Base-by-base conservation (phyloP, 2,329 filamentous ascomycete genomes). In the Talaromyces pinophilus region DNA sequence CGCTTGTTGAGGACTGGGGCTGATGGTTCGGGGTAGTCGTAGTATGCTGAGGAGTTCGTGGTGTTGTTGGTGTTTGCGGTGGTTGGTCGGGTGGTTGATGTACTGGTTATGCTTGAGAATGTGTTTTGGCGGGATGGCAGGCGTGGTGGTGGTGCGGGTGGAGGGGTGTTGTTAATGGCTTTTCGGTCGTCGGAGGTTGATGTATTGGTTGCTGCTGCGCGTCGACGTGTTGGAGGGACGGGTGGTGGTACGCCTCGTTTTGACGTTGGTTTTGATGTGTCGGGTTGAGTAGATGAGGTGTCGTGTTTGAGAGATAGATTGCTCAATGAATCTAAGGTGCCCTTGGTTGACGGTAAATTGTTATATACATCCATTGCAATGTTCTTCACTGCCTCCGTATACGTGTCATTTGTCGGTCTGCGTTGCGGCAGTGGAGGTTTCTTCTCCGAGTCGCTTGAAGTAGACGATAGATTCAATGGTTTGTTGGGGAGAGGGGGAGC, bases 1-100 rank as follows among this genome's bases (percentile, higher is more conserved):
- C 82, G 81, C 65, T 82, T 83, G 62, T 79, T 83, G 3, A 78
- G 77, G 2, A 80, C 71, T 0, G 79, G 73, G 1, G 74, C 70
- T 13, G 74, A 11, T 66, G 60, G 59, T 70, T 22, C 68, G 68
- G 54, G 68, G 54, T 57, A 25, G 69, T 67, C 55, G 71, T 70
- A 30, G 72, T 63, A 25, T 67, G 67, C 3, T 1, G 57, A 59
- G 7, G 42, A 30, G 0, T 54, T 62, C 8, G 11, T 50, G 28
- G 19, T 48, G 61, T 15, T 62, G 8, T n/a, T 50, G 28, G 19
- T 48, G 61, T 15, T 64, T 22, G n/a, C 19, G 35, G 50, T n/a
- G 38, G 13, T 42, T n/a, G 55, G 50, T 64, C 35, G 22, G 6
- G 15, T 38, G 19, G 62, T 25, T n/a, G 52, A 11, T 5, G 52